These are phyloP conservation scores for Paecilomyces variotii DNA, from an alignment of 2,329 filamentous ascomycete genomes.

Conservation along the genomic window DNA sequence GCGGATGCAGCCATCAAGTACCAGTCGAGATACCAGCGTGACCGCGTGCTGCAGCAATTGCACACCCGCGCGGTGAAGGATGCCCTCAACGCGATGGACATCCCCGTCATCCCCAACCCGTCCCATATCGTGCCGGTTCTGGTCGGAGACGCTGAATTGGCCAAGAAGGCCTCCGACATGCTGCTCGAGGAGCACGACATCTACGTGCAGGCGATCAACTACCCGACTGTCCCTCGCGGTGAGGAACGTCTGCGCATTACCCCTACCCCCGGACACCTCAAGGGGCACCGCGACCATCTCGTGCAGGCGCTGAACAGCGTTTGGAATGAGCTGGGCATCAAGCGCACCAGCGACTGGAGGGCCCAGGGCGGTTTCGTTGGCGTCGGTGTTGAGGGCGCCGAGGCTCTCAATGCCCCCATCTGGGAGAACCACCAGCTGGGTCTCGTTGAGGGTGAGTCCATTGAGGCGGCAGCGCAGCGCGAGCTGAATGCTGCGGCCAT, in stretches of 20 bases:
- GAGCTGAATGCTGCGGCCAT: slow-evolving; percentile 19
- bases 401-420: slow-evolving; percentile 59
- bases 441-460: slow-evolving; percentile 50
- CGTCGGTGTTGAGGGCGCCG: slow-evolving; percentile 64
- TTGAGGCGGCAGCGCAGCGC: slow-evolving; percentile 49
- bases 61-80: slow-evolving; percentile 94
- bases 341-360: slow-evolving; percentile 88
- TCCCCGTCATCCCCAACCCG: slow-evolving; percentile 95
- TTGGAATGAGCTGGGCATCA: slow-evolving; percentile 81
- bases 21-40: slow-evolving; percentile 75
- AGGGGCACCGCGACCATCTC: slow-evolving; percentile 77
- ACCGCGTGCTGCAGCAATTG: slow-evolving; percentile 86
- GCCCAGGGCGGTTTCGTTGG: slow-evolving; percentile 88
- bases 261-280: slow-evolving; percentile 84
- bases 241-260: slow-evolving; percentile 95
- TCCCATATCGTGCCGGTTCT: slow-evolving; percentile 92
- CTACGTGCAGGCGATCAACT: slow-evolving; percentile 98
- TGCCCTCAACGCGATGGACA: slow-evolving; percentile 66
- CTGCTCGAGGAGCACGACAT: slow-evolving; percentile 84
- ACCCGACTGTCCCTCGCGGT: slow-evolving; percentile 95
- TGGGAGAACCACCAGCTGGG: slow-evolving; percentile 89
- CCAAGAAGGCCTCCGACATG: slow-evolving; percentile 86
- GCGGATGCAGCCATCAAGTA: slow-evolving; percentile 89
- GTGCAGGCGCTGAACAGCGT: slow-evolving; percentile 77
- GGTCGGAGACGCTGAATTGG: slow-evolving; percentile 87